Percentiles rank a stretch among this genome's conserved stretches.
These are phyloP conservation scores for Penicillium sp. DNA, from an alignment of 2,329 filamentous ascomycete genomes.

Conservation along the genomic window DNA sequence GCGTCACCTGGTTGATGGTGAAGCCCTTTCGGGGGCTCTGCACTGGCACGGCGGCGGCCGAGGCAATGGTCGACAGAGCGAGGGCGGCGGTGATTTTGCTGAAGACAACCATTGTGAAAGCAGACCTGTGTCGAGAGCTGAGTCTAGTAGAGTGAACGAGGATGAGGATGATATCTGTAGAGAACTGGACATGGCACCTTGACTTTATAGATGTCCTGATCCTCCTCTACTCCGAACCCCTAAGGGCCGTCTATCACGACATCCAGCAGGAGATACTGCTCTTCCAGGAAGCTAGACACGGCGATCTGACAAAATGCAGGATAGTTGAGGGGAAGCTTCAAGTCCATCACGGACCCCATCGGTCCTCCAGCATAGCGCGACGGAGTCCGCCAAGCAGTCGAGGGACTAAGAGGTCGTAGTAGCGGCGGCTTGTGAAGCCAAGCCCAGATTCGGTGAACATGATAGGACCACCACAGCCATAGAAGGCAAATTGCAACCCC, in stretches of 20 bases:
- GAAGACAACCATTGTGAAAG: constrained; percentile 38
- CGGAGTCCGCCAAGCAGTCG: constrained; percentile 18
- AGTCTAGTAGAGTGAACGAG: constrained; percentile 6
- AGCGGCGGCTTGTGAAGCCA: constrained; percentile 8
- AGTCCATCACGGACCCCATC: constrained; percentile 26
- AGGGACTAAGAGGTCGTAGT: constrained; percentile 5
- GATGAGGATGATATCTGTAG: constrained; percentile 15
- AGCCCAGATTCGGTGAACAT: constrained; percentile 2
- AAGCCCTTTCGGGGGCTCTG: constrained; percentile 30
- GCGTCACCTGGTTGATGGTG: constrained; percentile 33
- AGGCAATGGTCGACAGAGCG: constrained; percentile 29
- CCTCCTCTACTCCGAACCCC: background rate
- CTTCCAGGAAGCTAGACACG: constrained; percentile 22
- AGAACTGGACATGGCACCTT: constrained; percentile 7
- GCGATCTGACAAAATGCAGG: constrained; percentile 19
- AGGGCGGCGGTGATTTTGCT: constrained; percentile 31
- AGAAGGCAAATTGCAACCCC: background rate
- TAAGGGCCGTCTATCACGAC: constrained; percentile 8
- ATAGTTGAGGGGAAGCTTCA: constrained; percentile 11
- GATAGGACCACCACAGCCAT: constrained; percentile 11
- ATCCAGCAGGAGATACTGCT: constrained; percentile 21
- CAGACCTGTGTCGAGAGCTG: constrained; percentile 10
- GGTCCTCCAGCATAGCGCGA: constrained; percentile 17
- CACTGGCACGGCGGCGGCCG: constrained; percentile 34
- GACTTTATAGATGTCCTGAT: constrained; percentile 28